A percentile compares a stretch with the other conserved stretches of the same genome.
These are phyloP conservation scores for Edaphochlamys debaryana DNA, from an alignment of 139 green algal genomes.

Conservation along the genomic window DNA sequence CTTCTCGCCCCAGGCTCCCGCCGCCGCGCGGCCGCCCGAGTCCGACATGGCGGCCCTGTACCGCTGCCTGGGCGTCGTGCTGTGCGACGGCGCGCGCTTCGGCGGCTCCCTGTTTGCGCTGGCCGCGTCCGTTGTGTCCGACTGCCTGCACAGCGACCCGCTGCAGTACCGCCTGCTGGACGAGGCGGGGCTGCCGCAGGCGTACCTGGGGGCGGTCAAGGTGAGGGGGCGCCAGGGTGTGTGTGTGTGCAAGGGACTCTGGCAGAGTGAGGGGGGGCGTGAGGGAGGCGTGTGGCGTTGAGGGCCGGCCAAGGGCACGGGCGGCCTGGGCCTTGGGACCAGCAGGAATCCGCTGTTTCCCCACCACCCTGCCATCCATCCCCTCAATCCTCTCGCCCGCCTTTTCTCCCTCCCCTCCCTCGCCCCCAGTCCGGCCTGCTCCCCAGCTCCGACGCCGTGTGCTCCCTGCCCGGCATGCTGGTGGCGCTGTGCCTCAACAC, in stretches of 20 bases:
- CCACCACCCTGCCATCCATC: not conserved
- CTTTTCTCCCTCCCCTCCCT: not conserved
- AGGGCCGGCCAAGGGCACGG: too few relatives aligned
- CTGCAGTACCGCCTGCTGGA: constrained; percentile 84
- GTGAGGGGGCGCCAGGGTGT: constrained; percentile 34
- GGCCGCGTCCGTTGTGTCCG: constrained; percentile 84
- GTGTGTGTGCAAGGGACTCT: not conserved
- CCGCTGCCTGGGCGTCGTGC: constrained; percentile 71
- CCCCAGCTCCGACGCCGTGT: constrained; percentile 82
- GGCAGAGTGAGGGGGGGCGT: not conserved
- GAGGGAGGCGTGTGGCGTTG: not conserved
- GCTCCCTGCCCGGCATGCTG: constrained; percentile 80
- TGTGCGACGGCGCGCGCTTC: constrained; percentile 79
- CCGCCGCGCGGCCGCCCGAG: constrained; percentile 47
- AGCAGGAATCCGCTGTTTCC: not conserved
- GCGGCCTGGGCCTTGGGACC: too few relatives aligned
- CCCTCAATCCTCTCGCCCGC: too few relatives aligned
- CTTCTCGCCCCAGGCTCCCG: constrained; percentile 72
- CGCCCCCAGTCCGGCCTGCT: constrained; percentile 62
- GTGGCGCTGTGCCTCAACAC: constrained; percentile 92
- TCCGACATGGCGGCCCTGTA: constrained; percentile 61
- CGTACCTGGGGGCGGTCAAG: constrained; percentile 79
- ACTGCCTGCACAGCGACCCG: constrained; percentile 95
- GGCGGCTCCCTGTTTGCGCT: constrained; percentile 91
- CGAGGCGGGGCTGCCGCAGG: constrained; percentile 78